Conservation (phyloP, 148 eudicot genomes). For the Chenopodium suecicum region DNA sequence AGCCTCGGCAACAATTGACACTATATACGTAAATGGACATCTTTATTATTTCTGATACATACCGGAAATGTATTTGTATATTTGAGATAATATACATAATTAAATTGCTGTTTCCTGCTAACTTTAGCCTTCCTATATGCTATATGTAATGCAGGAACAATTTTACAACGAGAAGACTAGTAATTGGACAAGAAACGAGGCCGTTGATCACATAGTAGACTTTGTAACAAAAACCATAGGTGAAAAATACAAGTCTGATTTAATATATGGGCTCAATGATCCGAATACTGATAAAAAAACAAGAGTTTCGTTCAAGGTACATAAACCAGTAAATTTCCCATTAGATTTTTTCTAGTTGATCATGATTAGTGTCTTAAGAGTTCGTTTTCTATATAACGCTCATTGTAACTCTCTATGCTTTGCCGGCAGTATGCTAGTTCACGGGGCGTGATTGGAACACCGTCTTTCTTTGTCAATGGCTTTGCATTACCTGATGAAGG, state of each 20-base stretch:
- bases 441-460: conserved; percentile 78
- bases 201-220: conserved; percentile 35
- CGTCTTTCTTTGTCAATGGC: conserved; percentile 77
- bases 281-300: conserved; percentile 54
- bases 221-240: conserved; percentile 47
- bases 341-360: not conserved
- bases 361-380: not conserved
- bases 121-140: not conserved
- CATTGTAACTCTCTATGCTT: not conserved
- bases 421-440: conserved; percentile 73
- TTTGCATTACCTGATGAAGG: conserved; percentile 60
- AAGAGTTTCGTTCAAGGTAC: conserved; percentile 79
- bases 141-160: conserved; percentile 42
- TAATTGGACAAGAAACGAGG: conserved; percentile 46
- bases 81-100: too few species aligned
- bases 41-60: too few species aligned
- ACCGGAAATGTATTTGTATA: too few species aligned
- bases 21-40: too few species aligned
- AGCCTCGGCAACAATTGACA: too few species aligned
- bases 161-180: conserved; percentile 58
- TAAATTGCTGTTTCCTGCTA: too few species aligned
- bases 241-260: conserved; percentile 33
- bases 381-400: not conserved
- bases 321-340: conserved; percentile 2
- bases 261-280: conserved; percentile 61